phyloP scores from a whole-genome alignment of 78 protist genomes.

The Bodo saltans region DNA sequence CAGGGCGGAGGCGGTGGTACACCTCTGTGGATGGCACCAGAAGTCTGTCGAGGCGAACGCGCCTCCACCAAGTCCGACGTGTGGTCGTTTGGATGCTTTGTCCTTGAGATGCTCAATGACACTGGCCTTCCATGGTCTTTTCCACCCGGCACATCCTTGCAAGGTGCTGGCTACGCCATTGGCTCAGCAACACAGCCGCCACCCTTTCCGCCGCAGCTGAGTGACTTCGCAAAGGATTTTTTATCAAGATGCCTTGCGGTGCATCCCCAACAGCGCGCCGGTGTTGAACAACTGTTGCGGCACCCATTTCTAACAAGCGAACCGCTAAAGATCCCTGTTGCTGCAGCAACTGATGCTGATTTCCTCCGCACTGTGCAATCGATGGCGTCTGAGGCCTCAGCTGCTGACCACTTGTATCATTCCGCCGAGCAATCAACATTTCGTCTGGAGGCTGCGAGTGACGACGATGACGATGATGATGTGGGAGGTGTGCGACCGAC shows the following conservation, averaged over 20 bases:
- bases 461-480: too few species aligned
- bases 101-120: conserved; percentile 34
- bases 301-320: not conserved
- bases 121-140: not conserved
- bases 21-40: conserved; percentile 58
- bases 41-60: conserved; percentile 20
- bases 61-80: conserved; percentile 15
- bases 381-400: too few species aligned
- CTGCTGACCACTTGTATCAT: too few species aligned
- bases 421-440: too few species aligned
- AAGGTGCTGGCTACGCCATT: not conserved
- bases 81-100: conserved; percentile 47
- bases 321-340: too few species aligned
- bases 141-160: not conserved
- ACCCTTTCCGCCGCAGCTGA: not conserved
- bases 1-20: conserved; percentile 33
- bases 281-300: not conserved
- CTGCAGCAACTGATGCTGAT: too few species aligned
- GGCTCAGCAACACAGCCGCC: not conserved
- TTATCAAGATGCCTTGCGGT: not conserved
- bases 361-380: too few species aligned
- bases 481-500: too few species aligned
- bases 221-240: not conserved
- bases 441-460: too few species aligned
- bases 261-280: not conserved